Percentiles rank a stretch among this genome's conserved stretches.
phyloP scores from a whole-genome alignment of 208 protist genomes.

The Perkinsela sp. region DNA sequence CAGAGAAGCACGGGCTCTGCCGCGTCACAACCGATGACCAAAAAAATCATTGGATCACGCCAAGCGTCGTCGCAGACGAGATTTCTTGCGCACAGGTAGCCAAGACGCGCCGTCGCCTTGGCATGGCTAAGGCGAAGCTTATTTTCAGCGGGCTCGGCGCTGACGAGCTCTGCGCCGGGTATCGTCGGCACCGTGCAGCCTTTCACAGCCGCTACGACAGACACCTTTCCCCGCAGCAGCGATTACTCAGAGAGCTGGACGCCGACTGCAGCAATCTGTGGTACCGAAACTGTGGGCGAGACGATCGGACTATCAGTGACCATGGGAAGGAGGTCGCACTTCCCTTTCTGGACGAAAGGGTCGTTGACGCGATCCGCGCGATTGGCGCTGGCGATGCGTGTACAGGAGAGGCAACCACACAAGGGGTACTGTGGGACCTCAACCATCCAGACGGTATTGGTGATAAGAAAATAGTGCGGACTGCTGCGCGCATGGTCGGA shows the following conservation, averaged over 20 bases:
- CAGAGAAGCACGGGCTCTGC: not conserved
- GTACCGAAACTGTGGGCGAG: constrained; percentile 73
- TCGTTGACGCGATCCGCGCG: constrained; percentile 28
- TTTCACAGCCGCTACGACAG: constrained; percentile 12
- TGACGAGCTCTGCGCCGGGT: constrained; percentile 80
- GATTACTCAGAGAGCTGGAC: constrained; percentile 36
- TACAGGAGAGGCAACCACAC: not conserved
- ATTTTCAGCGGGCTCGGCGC: constrained; percentile 75
- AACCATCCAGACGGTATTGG: constrained; percentile 20
- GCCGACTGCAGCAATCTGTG: constrained; percentile 66
- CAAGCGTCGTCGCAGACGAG: not conserved
- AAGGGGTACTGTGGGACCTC: constrained; percentile 6
- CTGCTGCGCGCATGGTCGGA: constrained; percentile 38
- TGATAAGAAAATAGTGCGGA: constrained; percentile 66
- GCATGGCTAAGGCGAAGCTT: constrained; percentile 28
- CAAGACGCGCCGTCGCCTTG: not conserved
- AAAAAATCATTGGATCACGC: not conserved
- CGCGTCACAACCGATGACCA: not conserved
- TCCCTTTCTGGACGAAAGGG: constrained; percentile 71
- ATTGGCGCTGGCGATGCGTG: constrained; percentile 11
- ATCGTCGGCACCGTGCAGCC: constrained; percentile 63
- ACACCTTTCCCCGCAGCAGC: constrained; percentile 13
- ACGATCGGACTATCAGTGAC: constrained; percentile 71
- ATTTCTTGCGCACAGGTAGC: not conserved
- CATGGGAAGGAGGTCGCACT: constrained; percentile 63